A percentile compares a stretch with the other conserved stretches of the same genome.
Evolutionary conservation across 257 asterid genomes (phyloP).

Genomic region (Rauvolfia tetraphylla): DNA sequence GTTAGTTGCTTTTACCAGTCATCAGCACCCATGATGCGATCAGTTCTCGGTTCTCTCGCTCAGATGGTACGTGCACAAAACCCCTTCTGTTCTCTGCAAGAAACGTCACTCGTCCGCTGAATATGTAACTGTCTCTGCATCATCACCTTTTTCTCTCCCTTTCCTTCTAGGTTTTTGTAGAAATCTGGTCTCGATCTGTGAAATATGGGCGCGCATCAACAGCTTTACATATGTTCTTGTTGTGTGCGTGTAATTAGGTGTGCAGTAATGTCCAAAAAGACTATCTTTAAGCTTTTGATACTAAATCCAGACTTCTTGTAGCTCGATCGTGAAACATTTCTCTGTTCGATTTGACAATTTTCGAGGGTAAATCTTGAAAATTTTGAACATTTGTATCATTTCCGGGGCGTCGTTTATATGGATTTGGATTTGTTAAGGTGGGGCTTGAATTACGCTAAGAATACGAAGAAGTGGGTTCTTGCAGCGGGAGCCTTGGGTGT

Average conservation of each 20-base stretch:
- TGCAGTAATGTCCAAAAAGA: slow-evolving; percentile 1
- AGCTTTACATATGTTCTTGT: too few relatives aligned
- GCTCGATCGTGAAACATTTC: background rate
- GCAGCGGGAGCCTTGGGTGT: slow-evolving; percentile 49
- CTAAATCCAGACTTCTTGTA: background rate
- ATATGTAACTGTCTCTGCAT: slow-evolving; percentile 5
- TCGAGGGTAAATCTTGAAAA: background rate
- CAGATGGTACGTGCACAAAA: slow-evolving; percentile 9
- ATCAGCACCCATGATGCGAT: slow-evolving; percentile 4
- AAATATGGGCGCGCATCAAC: background rate
- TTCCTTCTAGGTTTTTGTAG: background rate
- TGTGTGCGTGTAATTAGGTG: background rate
- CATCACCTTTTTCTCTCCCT: background rate
- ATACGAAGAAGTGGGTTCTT: slow-evolving; percentile 44
- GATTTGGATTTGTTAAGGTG: slow-evolving; percentile 33
- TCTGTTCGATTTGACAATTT: background rate
- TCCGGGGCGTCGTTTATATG: slow-evolving; percentile 23
- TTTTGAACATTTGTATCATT: background rate
- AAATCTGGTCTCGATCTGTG: background rate
- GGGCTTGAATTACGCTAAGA: slow-evolving; percentile 34
- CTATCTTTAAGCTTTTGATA: slow-evolving; percentile 3
- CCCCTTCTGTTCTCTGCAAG: slow-evolving; percentile 4
- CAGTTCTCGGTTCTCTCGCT: background rate
- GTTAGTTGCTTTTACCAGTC: slow-evolving; percentile 11
- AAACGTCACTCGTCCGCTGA: background rate